A percentile compares a stretch with the other conserved stretches of the same genome.
Evolutionary conservation across 2,329 filamentous ascomycete species (phyloP).

Genomic region (Colletotrichum tamarilloi): DNA sequence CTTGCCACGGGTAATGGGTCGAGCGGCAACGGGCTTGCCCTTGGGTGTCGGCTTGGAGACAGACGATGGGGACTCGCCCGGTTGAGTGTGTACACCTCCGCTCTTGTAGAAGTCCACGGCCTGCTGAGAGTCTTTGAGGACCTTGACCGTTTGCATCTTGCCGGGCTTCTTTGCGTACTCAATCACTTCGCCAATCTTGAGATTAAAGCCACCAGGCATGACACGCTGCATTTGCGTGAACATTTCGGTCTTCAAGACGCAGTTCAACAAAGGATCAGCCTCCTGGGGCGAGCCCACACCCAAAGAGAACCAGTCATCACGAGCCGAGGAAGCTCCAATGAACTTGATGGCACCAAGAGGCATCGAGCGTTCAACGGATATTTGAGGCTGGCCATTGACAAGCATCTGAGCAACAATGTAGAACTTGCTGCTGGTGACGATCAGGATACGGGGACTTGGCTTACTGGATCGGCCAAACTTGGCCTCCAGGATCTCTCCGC

Average conservation of each 20-base stretch:
- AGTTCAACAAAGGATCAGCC: conserved; percentile 92
- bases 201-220: conserved; percentile 81
- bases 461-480: conserved; percentile 98
- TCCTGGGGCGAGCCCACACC: conserved; percentile 92
- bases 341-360: conserved; percentile 90
- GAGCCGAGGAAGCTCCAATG: conserved; percentile 81
- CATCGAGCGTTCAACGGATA: conserved; percentile 83
- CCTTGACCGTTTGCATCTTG: conserved; percentile 90
- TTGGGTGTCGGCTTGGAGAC: conserved; percentile 87
- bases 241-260: conserved; percentile 95
- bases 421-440: conserved; percentile 87
- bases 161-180: conserved; percentile 98
- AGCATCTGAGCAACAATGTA: conserved; percentile 90
- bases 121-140: conserved; percentile 84
- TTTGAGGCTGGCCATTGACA: conserved; percentile 83
- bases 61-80: conserved; percentile 85
- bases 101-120: conserved; percentile 93
- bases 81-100: conserved; percentile 85
- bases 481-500: conserved; percentile 88
- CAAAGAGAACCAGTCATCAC: conserved; percentile 97
- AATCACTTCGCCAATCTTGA: conserved; percentile 86
- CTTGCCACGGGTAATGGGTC: conserved; percentile 93
- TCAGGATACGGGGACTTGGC: conserved; percentile 83
- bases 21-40: conserved; percentile 84
- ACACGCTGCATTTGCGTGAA: conserved; percentile 89